These are phyloP conservation scores for Fusarium pseudoanthophilum DNA, from an alignment of 2,329 filamentous ascomycete genomes.

Conservation along the genomic window DNA sequence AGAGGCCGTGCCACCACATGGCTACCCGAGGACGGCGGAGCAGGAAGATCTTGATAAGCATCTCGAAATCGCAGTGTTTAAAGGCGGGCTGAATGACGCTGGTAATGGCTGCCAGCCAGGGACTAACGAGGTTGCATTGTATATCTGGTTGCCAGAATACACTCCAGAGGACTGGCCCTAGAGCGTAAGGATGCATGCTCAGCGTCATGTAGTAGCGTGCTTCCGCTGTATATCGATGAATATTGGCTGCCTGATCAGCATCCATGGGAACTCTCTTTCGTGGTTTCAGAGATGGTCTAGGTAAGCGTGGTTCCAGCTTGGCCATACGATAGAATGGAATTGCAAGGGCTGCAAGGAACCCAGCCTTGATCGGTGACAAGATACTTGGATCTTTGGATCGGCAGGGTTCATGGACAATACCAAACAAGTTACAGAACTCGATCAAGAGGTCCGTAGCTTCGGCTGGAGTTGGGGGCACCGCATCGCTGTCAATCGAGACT, in stretches of 20 bases:
- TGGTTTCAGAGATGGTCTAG: conserved; percentile 28
- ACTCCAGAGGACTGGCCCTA: conserved; percentile 47
- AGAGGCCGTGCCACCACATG: conserved; percentile 46
- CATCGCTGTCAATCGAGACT: conserved; percentile 25
- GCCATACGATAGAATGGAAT: conserved; percentile 45
- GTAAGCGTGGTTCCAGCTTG: conserved; percentile 40
- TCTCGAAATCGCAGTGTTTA: conserved; percentile 35
- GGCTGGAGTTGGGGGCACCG: conserved; percentile 25
- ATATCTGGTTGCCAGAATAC: conserved; percentile 48
- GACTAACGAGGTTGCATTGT: conserved; percentile 46
- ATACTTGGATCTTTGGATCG: conserved; percentile 8
- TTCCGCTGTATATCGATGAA: conserved; percentile 36
- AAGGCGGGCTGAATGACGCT: conserved; percentile 39
- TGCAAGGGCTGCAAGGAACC: conserved; percentile 40
- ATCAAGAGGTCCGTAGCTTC: conserved; percentile 42
- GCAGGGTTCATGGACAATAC: conserved; percentile 35
- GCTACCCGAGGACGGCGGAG: conserved; percentile 44
- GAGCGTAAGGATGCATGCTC: conserved; percentile 42
- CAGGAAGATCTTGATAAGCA: conserved; percentile 40
- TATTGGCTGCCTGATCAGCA: conserved; percentile 16
- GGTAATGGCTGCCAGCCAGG: conserved; percentile 43
- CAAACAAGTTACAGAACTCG: conserved; percentile 43
- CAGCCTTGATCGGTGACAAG: conserved; percentile 42
- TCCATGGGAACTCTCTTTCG: conserved; percentile 9
- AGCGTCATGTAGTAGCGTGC: conserved; percentile 48